phyloP scores from a whole-genome alignment of 1,139 yeast species.

The Debaryomyces psychrophilus region DNA sequence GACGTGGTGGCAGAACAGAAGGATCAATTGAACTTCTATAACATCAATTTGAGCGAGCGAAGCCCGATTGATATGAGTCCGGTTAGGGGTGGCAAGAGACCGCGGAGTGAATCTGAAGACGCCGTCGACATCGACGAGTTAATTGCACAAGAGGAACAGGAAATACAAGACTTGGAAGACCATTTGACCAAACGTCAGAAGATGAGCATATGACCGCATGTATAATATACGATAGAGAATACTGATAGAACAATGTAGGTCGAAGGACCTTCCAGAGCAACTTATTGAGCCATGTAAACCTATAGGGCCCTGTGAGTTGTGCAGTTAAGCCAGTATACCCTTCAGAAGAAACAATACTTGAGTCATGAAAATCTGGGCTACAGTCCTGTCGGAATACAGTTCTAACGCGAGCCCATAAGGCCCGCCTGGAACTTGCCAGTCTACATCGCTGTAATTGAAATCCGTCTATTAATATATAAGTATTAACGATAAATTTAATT shows the following conservation, averaged over 20 bases:
- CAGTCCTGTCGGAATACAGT: no score
- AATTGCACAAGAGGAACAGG: constrained; percentile 38
- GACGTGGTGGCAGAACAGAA: constrained; percentile 32
- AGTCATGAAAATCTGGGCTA: no score
- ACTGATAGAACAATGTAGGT: not conserved
- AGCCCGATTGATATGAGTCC: constrained; percentile 22
- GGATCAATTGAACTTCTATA: constrained; percentile 29
- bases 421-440: no score
- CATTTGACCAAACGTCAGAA: constrained; percentile 25
- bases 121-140: constrained; percentile 34
- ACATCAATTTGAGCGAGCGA: constrained; percentile 28
- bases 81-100: constrained; percentile 10
- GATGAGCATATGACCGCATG: constrained; percentile 3
- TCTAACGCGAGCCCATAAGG: no score
- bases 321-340: no score
- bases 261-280: no score
- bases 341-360: no score
- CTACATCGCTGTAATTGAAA: constrained; percentile 3
- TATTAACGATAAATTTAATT: constrained; percentile 8
- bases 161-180: constrained; percentile 35
- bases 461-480: constrained; percentile 20
- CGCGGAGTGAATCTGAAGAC: constrained; percentile 16
- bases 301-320: no score
- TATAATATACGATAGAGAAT: not conserved
- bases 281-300: no score